Evolutionary conservation across 805 yeast genomes (phyloP).

Genomic region (Zygosaccharomyces gambellarensis): DNA sequence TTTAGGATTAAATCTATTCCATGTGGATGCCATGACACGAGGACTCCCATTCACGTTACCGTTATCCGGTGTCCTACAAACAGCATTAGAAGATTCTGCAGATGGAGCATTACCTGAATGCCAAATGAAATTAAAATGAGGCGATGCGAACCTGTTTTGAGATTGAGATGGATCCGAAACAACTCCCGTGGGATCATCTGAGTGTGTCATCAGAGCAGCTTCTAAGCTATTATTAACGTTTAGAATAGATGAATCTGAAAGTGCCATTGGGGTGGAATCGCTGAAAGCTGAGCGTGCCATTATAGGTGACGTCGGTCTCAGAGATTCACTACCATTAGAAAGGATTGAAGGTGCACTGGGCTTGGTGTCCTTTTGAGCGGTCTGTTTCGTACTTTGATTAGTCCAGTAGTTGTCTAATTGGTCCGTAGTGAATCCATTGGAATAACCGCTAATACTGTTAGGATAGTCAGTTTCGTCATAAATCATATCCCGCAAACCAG

Average conservation of each 20-base stretch:
- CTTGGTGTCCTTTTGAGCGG: not conserved
- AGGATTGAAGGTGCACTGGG: conserved; percentile 1
- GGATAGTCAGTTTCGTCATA: conserved; percentile 31
- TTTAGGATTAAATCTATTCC: conserved; percentile 18
- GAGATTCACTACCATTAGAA: conserved; percentile 1
- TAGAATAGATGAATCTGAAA: conserved; percentile 7
- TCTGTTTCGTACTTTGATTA: conserved; percentile 9
- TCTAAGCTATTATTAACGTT: not conserved
- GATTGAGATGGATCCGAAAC: not conserved
- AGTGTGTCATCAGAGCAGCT: not conserved
- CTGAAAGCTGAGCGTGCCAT: conserved; percentile 14
- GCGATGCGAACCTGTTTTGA: conserved; percentile 17
- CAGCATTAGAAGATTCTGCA: not conserved
- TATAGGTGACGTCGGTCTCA: conserved; percentile 8
- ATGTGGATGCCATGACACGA: conserved; percentile 18
- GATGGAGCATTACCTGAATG: conserved; percentile 11
- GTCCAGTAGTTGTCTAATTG: conserved; percentile 36
- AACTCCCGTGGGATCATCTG: not conserved
- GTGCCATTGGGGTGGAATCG: conserved; percentile 6
- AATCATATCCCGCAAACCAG: conserved; percentile 33
- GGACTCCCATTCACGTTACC: conserved; percentile 17
- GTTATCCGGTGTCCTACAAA: not conserved
- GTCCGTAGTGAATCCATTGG: conserved; percentile 33
- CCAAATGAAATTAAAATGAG: conserved; percentile 29
- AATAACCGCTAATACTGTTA: conserved; percentile 27